A percentile compares a stretch with the other conserved stretches of the same genome.
Conservation (phyloP, 495 filamentous ascomycete species). For the Penicillium nucicola region DNA sequence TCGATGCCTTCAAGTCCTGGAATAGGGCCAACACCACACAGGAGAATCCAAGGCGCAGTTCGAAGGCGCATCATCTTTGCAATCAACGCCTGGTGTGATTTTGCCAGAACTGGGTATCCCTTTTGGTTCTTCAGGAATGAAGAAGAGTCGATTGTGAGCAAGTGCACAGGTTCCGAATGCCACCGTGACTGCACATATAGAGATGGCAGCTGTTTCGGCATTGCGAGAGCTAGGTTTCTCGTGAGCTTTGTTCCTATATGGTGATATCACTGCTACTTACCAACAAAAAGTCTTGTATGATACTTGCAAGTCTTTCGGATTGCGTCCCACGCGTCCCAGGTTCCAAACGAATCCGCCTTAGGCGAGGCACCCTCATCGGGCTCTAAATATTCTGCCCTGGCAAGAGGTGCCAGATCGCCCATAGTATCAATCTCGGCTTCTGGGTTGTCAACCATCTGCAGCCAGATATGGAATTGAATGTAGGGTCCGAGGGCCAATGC, state of each 20-base stretch:
- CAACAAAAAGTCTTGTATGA: slow-evolving; percentile 73
- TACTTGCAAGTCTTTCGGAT: slow-evolving; percentile 88
- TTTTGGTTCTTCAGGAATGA: slow-evolving; percentile 75
- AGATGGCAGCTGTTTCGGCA: slow-evolving; percentile 77
- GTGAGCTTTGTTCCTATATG: neutral
- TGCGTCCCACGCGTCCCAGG: slow-evolving; percentile 93
- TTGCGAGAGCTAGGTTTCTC: slow-evolving; percentile 57
- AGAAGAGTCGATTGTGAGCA: slow-evolving; percentile 63
- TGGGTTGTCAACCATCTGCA: slow-evolving; percentile 69
- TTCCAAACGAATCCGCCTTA: slow-evolving; percentile 63
- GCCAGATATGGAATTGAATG: slow-evolving; percentile 73
- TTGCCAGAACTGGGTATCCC: slow-evolving; percentile 80
- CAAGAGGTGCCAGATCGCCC: slow-evolving; percentile 57
- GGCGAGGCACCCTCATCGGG: slow-evolving; percentile 23
- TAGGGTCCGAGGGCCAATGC: slow-evolving; percentile 68
- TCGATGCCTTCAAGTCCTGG: slow-evolving; percentile 48
- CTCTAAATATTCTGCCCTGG: slow-evolving; percentile 49
- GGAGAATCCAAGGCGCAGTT: slow-evolving; percentile 73
- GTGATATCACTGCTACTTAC: slow-evolving; percentile 53
- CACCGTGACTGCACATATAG: slow-evolving; percentile 77
- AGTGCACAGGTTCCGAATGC: slow-evolving; percentile 87
- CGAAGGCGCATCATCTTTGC: slow-evolving; percentile 80
- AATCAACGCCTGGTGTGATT: slow-evolving; percentile 74
- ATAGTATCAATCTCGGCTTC: slow-evolving; percentile 53
- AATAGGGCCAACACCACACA: slow-evolving; percentile 72